Evolutionary conservation across 192 early-diverging fungal species (phyloP), one percentile per base, ranked within the genome.

Genomic region (Backusella luteola): DNA sequence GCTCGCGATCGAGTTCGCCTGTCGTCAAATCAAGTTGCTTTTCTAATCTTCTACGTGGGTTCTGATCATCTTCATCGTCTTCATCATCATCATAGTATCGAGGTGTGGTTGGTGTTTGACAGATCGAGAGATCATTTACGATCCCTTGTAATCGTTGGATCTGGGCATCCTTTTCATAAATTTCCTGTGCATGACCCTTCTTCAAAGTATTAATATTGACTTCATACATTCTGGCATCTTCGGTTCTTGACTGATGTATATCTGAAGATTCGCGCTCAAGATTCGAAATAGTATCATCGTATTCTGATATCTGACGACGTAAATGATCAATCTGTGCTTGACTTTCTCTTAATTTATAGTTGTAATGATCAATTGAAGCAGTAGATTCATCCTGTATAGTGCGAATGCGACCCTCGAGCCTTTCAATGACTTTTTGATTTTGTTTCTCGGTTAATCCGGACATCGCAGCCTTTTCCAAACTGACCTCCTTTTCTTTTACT

Each of bases 191-290:
- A 15, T 81, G 38, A n/a, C 87, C 76, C 34, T 80, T 71, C 70
- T 85, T 83, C 4, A 81, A 46, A 82, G 77, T 1, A 78, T 73
- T 11, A 82, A 69, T 3, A 73, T 84, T 26, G 11, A 66, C 41
- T 72, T 86, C 79, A 66, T 84, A 86, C 9, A 73, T 83, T 66
- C 80, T 73, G 15, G 83, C 75, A n/a, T 81, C 79, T 29, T 86
- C 85, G 19, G 77, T 26, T 19, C 80, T 79, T 75, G 76, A 69
- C n/a, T 80, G 80, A 68, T 80, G 78, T 36, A 86, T 49, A 11
- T 80, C 79, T 29, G 80, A 81, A 29, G 69, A 66, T 38, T 86
- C 83, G 1, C 67, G 66, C 23, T 84, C 80, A 5, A 84, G 59
- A 12, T 76, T 35, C 6, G 77, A 35, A 21, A 69, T 67, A 23